Base-by-base conservation (phyloP, 768 basidiomycete genomes). In the button mushroom (Agaricus bisporus) region DNA sequence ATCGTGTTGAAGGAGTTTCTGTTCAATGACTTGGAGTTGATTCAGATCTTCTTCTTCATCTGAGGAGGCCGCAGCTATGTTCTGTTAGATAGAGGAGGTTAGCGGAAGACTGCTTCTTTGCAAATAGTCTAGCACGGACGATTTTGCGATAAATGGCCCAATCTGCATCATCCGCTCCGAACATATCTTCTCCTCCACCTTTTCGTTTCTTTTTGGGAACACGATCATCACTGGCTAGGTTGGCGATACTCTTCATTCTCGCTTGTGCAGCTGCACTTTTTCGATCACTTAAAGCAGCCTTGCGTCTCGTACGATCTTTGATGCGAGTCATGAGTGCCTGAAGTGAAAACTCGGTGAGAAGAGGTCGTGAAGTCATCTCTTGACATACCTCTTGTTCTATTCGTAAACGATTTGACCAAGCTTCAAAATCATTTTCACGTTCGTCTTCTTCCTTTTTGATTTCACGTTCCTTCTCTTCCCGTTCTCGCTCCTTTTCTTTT, bases 81-180 rank as follows among this genome's bases (percentile, higher is more conserved):
- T 90, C 88, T 91, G 28, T 32, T 14, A 10, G 28, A 20, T 28
- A 7, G 15, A 48, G 22, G 18, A 25, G 45, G 44, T 28, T 43
- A 14, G 1, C 20, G 7, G 36, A 29, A 5, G 26, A 12, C 26
- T 22, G 20, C 32, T 12, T 14, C 17, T 9, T 32, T 15, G 41
- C 32, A 26, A 41, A 39, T 41, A 45, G 41, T 2, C 28, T 26
- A 6, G 3, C 9, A 20, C 81, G 58, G 64, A 95, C 95, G 55
- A 99, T 94, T 70, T 98, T 94, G 59, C 95, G 90, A 65, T 98
- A 98, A 55, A 98, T 93, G 0, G 87, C 86, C 95, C 95, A 98
- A 64, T 98, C 95, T 6, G 88, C 93, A 63, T 98, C 95, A 59
- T 95, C 86, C 15, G 85, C 86, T 3, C 95, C 94, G 63, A 98